Evolutionary conservation across 371 early-diverging fungal genomes (phyloP), one percentile per base, ranked within the genome.

Genomic region (Mortierella sp.): DNA sequence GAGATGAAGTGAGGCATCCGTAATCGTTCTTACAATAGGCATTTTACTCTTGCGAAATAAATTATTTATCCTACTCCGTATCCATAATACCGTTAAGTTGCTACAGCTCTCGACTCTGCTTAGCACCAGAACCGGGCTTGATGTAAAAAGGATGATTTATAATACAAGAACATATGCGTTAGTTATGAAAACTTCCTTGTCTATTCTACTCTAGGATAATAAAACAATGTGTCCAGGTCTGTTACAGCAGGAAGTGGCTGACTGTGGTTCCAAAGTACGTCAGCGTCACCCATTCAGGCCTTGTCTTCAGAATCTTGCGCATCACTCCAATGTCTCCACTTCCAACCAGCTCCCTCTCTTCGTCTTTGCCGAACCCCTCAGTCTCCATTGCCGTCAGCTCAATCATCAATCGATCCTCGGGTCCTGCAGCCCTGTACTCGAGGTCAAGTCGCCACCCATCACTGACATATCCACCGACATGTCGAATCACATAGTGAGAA

Each of bases 251-350:
- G 48, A 68, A 68, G 1, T 55, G 37, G 21, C 64, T 63, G 6
- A 84, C 86, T 9, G 83, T 82, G 17, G 86, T 73, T 49, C 86
- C 84, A 41, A 90, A 72, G 80, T 84, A 90, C 19, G 90, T 83
- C 43, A 87, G 80, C 0, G 89, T 79, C 7, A 86, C 83, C 90
- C 90, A 90, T 5, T 81, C 73, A 5, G 90, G 90, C 51, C 86
- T 78, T 0, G 83, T 79, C 24, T 71, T 72, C 50, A 83, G 64
- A 17, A 89, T 66, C 27, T 76, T 72, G 15, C 82, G 68, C 78
- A 92, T 70, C 43, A 92, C 80, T 14, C 86, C 83, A 21, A 85
- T 60, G 3, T 75, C 69, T 6, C 76, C 81, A 72, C 87, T 80
- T 28, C 85, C 82, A 30, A 83, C 55, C 51, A 86, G 37, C 62